Percentiles rank a stretch among this genome's conserved stretches.
phyloP scores from a whole-genome alignment of 2,329 filamentous ascomycete genomes.

The Paecilomyces variotii region DNA sequence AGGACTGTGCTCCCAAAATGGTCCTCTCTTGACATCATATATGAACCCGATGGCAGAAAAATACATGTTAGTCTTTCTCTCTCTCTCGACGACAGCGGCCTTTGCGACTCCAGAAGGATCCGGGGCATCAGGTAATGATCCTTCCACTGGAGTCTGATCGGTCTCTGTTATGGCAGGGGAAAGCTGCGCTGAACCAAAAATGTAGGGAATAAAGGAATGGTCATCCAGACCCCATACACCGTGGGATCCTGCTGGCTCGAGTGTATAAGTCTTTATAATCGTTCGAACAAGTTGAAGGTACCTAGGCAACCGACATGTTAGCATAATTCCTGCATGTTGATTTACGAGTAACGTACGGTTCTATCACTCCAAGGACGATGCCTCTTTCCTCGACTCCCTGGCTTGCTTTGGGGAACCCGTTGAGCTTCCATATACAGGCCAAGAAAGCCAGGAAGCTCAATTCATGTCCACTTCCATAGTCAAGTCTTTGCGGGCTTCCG shows the following conservation, averaged over 20 bases:
- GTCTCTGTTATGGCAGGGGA: constrained; percentile 62
- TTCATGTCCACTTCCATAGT: constrained; percentile 96
- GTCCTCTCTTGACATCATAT: constrained; percentile 89
- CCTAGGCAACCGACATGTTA: constrained; percentile 32
- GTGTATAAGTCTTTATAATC: constrained; percentile 80
- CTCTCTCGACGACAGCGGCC: constrained; percentile 53
- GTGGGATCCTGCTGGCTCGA: constrained; percentile 92
- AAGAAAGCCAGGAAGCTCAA: constrained; percentile 90
- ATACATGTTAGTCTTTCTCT: constrained; percentile 71
- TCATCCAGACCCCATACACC: constrained; percentile 99
- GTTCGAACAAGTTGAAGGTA: constrained; percentile 74
- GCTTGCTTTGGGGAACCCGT: constrained; percentile 58
- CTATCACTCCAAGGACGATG: constrained; percentile 73
- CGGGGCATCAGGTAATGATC: constrained; percentile 64
- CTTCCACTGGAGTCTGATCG: constrained; percentile 65
- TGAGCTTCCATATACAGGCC: constrained; percentile 82
- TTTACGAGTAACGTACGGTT: constrained; percentile 54
- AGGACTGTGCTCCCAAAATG: constrained; percentile 95
- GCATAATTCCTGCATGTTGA: neutral
- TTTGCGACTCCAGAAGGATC: constrained; percentile 64
- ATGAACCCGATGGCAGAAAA: constrained; percentile 96
- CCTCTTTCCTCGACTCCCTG: constrained; percentile 59
- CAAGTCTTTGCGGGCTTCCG: constrained; percentile 78
- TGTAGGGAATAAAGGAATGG: constrained; percentile 87
- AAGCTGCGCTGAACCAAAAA: constrained; percentile 88